Conservation (phyloP, 345 rosid genomes). For the Salix arbutifolia region DNA sequence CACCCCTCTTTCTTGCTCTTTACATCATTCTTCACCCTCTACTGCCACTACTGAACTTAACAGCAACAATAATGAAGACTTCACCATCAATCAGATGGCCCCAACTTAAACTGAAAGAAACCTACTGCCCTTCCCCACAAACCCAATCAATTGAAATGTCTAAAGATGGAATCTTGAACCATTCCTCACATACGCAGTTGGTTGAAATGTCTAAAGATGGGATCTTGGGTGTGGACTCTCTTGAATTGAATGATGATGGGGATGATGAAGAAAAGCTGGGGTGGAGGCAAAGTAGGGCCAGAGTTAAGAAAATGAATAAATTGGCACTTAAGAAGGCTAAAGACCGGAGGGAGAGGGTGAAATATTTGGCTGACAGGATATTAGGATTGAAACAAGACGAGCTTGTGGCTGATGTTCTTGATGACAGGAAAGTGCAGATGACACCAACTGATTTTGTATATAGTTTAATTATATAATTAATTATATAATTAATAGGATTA, state of each 20-base stretch:
- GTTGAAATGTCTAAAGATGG: conserved; percentile 19
- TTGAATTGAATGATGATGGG: conserved; percentile 12
- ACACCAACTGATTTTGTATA: conserved; percentile 58
- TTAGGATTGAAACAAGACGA: conserved; percentile 48
- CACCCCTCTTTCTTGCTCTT: conserved; percentile 18
- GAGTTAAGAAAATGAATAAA: conserved; percentile 77
- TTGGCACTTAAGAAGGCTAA: conserved; percentile 78
- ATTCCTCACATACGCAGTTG: conserved; percentile 7
- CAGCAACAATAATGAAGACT: conserved; percentile 28
- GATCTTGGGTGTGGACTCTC: conserved; percentile 6
- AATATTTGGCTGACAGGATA: conserved; percentile 57
- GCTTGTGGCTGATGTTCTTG: conserved; percentile 80
- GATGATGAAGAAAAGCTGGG: conserved; percentile 38
- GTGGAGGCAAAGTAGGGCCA: conserved; percentile 45
- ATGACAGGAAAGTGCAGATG: conserved; percentile 69
- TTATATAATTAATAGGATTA: too few species aligned
- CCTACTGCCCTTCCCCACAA: conserved; percentile 33
- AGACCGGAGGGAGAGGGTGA: conserved; percentile 87
- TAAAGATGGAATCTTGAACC: not conserved
- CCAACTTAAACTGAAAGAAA: conserved; percentile 53
- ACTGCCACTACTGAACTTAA: not conserved
- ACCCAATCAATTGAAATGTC: conserved; percentile 34
- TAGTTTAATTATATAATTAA: too few species aligned
- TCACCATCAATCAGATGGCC: conserved; percentile 94
- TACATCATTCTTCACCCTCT: conserved; percentile 5